These are phyloP conservation scores for Rhododendron ovatum DNA, from an alignment of 148 eudicot genomes.

Conservation along the genomic window DNA sequence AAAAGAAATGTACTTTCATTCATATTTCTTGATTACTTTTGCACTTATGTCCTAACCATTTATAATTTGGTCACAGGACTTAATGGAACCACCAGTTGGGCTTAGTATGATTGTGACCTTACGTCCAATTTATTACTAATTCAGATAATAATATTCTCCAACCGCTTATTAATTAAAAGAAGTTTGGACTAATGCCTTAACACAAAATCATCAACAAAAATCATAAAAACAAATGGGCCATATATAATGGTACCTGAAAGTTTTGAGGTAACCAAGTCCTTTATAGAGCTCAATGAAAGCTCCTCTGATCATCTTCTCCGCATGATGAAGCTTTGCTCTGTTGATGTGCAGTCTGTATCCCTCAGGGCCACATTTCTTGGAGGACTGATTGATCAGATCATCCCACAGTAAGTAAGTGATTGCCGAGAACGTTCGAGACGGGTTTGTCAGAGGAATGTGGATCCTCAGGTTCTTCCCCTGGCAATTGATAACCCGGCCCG, in stretches of 20 bases:
- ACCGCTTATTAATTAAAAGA: background rate
- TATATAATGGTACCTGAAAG: slow-evolving; percentile 46
- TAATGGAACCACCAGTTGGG: background rate
- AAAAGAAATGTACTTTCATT: background rate
- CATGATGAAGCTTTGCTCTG: slow-evolving; percentile 72
- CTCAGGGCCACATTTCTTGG: slow-evolving; percentile 57
- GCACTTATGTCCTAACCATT: background rate
- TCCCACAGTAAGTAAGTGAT: slow-evolving; percentile 70
- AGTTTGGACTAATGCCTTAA: background rate
- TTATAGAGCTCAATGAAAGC: slow-evolving; percentile 90
- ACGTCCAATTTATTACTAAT: background rate
- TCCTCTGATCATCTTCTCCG: slow-evolving; percentile 89
- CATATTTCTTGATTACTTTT: background rate
- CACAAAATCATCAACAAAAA: background rate
- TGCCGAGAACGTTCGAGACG: slow-evolving; percentile 75
- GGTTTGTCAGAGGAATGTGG: slow-evolving; percentile 86
- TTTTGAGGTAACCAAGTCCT: slow-evolving; percentile 80
- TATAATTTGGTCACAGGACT: background rate
- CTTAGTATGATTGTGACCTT: background rate
- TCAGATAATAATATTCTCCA: background rate
- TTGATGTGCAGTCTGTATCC: slow-evolving; percentile 59
- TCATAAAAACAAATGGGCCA: background rate
- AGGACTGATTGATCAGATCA: slow-evolving; percentile 58
- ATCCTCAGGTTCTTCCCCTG: slow-evolving; percentile 64
- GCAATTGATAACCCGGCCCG: slow-evolving; percentile 42